phyloP scores from a whole-genome alignment of 1,284 basidiomycete genomes.

The Lignosus rhinocerotis region DNA sequence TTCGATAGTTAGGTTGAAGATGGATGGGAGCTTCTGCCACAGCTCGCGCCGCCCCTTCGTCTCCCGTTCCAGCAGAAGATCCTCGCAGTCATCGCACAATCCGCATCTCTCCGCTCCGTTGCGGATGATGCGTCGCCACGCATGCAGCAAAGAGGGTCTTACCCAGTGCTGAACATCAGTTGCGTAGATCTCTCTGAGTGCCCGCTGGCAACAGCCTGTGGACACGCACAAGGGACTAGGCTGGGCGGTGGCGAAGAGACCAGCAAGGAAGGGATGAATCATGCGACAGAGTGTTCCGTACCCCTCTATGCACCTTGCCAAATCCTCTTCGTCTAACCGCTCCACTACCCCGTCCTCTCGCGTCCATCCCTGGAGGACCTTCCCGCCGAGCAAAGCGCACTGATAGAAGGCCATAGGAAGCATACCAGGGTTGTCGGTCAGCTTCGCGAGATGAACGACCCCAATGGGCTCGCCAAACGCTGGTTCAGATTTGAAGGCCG shows the following conservation, averaged over 20 bases:
- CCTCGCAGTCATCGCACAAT: not conserved
- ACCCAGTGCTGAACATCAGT: not conserved
- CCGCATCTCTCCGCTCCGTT: not conserved
- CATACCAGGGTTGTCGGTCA: not conserved
- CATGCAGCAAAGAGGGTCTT: not conserved
- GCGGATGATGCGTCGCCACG: not conserved
- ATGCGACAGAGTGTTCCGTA: not conserved
- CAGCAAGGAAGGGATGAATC: not conserved
- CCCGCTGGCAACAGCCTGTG: not conserved
- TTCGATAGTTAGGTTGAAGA: not conserved
- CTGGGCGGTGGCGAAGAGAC: not conserved
- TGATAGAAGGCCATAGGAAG: conserved; percentile 5
- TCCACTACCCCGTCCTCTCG: not conserved
- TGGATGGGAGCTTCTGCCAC: not conserved
- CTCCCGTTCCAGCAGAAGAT: not conserved
- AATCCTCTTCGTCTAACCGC: not conserved
- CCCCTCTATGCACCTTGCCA: not conserved
- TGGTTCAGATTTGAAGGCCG: not conserved
- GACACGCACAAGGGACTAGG: not conserved
- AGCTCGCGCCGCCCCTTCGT: not conserved
- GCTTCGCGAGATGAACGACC: conserved; percentile 3
- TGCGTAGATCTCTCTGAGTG: not conserved
- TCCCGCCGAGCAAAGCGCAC: not conserved
- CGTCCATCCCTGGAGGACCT: not conserved
- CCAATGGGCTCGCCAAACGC: not conserved